phyloP scores from a whole-genome alignment of 2,329 filamentous ascomycete genomes.

The Raffaelea albimanens region DNA sequence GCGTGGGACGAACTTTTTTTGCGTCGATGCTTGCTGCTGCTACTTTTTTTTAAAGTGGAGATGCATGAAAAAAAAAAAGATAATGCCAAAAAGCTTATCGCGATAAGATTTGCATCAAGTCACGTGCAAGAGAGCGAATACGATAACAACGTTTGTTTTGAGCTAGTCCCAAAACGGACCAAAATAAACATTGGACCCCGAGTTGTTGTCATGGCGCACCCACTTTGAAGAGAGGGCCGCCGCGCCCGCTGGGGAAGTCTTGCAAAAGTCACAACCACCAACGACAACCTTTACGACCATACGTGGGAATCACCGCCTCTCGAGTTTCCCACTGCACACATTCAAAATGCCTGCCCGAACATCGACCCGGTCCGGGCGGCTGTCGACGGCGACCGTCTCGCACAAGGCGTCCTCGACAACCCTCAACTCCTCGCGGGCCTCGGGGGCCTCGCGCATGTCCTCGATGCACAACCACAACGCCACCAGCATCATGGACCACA shows the following conservation, averaged over 20 bases:
- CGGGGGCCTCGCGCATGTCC: conserved; percentile 37
- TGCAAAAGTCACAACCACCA: no score
- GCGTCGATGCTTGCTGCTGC: background rate
- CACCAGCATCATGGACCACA: conserved; percentile 21
- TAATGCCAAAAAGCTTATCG: conserved; percentile 7
- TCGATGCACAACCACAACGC: conserved; percentile 28
- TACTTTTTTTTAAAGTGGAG: background rate
- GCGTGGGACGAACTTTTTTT: background rate
- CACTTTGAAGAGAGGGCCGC: background rate
- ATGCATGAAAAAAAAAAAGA: conserved; percentile 6
- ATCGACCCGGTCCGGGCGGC: conserved; percentile 32
- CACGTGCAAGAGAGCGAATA: no score
- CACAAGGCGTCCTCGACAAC: conserved; percentile 29
- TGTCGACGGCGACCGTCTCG: conserved; percentile 28
- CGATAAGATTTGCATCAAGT: no score
- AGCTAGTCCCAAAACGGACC: conserved; percentile 11
- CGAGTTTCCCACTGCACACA: no score
- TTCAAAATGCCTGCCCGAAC: conserved; percentile 39
- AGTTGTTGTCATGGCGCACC: background rate
- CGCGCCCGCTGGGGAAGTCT: background rate
- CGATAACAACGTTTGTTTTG: background rate
- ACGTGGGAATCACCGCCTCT: background rate
- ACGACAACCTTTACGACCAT: background rate
- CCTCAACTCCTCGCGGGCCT: conserved; percentile 29
- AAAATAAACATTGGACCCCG: conserved; percentile 10